These are phyloP conservation scores for Penicillium bialowiezense DNA, from an alignment of 495 filamentous ascomycete species.

Conservation along the genomic window DNA sequence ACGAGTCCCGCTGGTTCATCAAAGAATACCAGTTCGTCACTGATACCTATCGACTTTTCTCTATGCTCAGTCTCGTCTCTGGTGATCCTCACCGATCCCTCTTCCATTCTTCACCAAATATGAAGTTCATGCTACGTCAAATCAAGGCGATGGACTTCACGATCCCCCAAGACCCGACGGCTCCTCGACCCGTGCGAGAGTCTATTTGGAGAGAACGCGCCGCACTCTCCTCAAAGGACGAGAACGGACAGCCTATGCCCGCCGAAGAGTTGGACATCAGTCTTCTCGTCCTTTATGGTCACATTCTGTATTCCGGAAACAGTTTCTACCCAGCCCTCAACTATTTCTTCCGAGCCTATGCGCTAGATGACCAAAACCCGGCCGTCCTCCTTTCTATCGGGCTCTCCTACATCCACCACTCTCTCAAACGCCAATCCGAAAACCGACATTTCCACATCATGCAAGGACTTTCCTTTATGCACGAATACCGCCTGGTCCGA, in stretches of 20 bases:
- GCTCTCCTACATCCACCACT: slow-evolving; percentile 78
- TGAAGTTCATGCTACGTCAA: slow-evolving; percentile 87
- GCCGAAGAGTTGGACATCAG: slow-evolving; percentile 64
- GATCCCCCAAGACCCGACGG: slow-evolving; percentile 29
- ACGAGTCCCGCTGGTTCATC: slow-evolving; percentile 76
- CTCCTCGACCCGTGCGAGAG: slow-evolving; percentile 22
- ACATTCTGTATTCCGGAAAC: slow-evolving; percentile 76
- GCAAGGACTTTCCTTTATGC: slow-evolving; percentile 80
- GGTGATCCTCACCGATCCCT: slow-evolving; percentile 42
- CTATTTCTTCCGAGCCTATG: slow-evolving; percentile 86
- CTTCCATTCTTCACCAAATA: slow-evolving; percentile 59
- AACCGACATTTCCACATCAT: slow-evolving; percentile 83
- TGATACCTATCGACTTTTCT: slow-evolving; percentile 80
- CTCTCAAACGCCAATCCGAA: slow-evolving; percentile 81
- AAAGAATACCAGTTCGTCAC: slow-evolving; percentile 78
- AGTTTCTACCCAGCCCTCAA: slow-evolving; percentile 81
- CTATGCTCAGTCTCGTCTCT: slow-evolving; percentile 64
- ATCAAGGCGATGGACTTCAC: slow-evolving; percentile 85
- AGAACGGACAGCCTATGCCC: slow-evolving; percentile 44
- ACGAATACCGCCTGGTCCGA: slow-evolving; percentile 66
- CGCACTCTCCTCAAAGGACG: slow-evolving; percentile 48
- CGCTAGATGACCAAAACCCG: slow-evolving; percentile 71
- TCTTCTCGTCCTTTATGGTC: slow-evolving; percentile 81
- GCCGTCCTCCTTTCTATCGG: slow-evolving; percentile 67
- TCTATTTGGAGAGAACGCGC: slow-evolving; percentile 45